phyloP scores from a whole-genome alignment of 164 flowering plant species.

The Nelumbo lutea region DNA sequence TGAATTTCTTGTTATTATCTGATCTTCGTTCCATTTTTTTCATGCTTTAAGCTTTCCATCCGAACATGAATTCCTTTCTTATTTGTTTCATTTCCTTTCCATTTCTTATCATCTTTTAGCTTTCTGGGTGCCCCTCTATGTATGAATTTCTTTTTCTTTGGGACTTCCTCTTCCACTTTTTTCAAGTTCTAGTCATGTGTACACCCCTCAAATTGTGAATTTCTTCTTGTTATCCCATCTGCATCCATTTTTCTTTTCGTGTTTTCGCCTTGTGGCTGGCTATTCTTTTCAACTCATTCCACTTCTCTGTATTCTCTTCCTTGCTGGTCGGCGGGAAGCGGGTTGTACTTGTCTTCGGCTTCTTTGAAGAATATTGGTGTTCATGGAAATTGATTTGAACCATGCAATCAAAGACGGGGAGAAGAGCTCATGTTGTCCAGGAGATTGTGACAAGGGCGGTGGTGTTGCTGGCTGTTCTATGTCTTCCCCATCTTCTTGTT shows the following conservation, averaged over 20 bases:
- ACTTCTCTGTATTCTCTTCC: neutral
- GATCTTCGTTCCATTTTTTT: constrained; percentile 12
- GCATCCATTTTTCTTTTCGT: constrained; percentile 1
- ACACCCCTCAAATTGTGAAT: constrained; percentile 5
- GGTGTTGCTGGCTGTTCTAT: constrained; percentile 31
- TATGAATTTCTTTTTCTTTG: constrained; percentile 19
- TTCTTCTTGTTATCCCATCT: neutral
- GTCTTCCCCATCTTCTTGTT: constrained; percentile 25
- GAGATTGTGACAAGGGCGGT: constrained; percentile 33
- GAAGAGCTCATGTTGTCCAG: constrained; percentile 33
- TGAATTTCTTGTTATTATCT: constrained; percentile 62
- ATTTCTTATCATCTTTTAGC: constrained; percentile 14
- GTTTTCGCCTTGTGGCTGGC: constrained; percentile 3
- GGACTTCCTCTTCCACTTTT: constrained; percentile 19
- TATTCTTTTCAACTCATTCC: neutral
- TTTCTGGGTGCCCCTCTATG: constrained; percentile 18
- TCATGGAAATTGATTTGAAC: constrained; percentile 94
- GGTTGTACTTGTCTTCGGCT: constrained; percentile 9
- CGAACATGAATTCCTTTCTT: too few relatives aligned
- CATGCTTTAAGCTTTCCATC: too few relatives aligned
- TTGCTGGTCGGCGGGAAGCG: neutral
- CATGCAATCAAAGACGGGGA: constrained; percentile 53
- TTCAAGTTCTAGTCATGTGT: constrained; percentile 19
- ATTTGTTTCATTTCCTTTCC: constrained; percentile 10
- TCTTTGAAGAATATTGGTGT: constrained; percentile 17